phyloP scores from a whole-genome alignment of 768 basidiomycete genomes.

The Peribolospora kevripleyi region DNA sequence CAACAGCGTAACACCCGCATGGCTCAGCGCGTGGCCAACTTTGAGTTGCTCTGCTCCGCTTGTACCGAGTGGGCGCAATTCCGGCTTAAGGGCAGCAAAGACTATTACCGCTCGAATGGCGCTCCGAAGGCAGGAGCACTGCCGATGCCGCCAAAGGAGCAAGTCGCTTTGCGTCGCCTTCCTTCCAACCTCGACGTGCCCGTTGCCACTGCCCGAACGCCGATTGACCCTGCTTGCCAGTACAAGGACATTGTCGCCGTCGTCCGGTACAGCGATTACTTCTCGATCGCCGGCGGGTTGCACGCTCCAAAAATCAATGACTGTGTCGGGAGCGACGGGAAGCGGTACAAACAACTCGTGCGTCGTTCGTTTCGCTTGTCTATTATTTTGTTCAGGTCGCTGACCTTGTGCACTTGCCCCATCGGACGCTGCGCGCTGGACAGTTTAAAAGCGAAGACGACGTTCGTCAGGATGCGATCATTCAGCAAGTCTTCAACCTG shows the following conservation, averaged over 20 bases:
- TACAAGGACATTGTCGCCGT: slow-evolving; percentile 52
- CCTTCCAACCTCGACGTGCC: slow-evolving; percentile 38
- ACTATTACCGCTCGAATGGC: no score
- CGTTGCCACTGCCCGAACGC: slow-evolving; percentile 45
- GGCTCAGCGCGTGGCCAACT: no score
- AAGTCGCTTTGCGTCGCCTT: no score
- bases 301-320: slow-evolving; percentile 56
- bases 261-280: slow-evolving; percentile 33
- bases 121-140: no score
- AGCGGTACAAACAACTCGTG: slow-evolving; percentile 54
- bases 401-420: neutral
- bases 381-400: no score
- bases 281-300: slow-evolving; percentile 45
- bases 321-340: slow-evolving; percentile 44
- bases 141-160: no score
- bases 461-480: slow-evolving; percentile 85
- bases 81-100: no score
- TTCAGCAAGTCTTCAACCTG: slow-evolving; percentile 90
- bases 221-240: slow-evolving; percentile 40
- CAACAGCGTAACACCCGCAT: neutral
- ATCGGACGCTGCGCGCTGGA: neutral
- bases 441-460: slow-evolving; percentile 94
- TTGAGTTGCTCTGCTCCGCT: no score
- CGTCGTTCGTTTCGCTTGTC: slow-evolving; percentile 13
- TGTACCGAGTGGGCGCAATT: no score